phyloP scores from a whole-genome alignment of 106 monocot genomes.

The Allium fistulosum region DNA sequence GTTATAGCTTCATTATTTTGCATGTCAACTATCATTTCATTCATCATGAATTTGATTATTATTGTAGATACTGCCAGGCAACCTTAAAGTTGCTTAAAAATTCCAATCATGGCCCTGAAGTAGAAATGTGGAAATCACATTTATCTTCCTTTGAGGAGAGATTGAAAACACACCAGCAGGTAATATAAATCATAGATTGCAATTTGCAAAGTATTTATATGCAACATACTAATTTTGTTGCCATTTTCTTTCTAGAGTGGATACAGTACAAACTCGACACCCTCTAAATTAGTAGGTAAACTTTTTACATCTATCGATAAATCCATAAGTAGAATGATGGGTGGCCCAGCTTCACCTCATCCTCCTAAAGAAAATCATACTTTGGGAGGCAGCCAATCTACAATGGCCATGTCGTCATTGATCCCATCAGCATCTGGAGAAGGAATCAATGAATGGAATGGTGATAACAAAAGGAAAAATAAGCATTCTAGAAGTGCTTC shows the following conservation, averaged over 20 bases:
- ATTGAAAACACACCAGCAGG: constrained; percentile 75
- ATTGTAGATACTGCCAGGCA: constrained; percentile 82
- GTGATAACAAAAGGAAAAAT: constrained; percentile 30
- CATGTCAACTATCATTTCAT: neutral
- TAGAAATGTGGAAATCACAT: constrained; percentile 70
- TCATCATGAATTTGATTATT: neutral
- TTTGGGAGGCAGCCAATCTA: constrained; percentile 47
- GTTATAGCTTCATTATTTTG: constrained; percentile 4
- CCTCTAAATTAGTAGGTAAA: constrained; percentile 82
- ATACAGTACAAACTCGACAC: constrained; percentile 61
- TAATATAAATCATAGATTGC: constrained; percentile 5
- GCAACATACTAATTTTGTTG: neutral
- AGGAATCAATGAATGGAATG: constrained; percentile 58
- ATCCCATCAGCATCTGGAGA: constrained; percentile 79
- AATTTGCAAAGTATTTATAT: neutral
- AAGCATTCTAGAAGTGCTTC: constrained; percentile 70
- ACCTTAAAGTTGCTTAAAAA: constrained; percentile 64
- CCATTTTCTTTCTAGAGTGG: constrained; percentile 51
- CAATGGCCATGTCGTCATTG: constrained; percentile 68
- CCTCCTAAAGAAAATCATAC: constrained; percentile 42
- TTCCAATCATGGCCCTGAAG: constrained; percentile 62
- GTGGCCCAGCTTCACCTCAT: constrained; percentile 51
- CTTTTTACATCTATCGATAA: constrained; percentile 78
- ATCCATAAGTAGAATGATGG: constrained; percentile 79
- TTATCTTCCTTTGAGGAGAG: constrained; percentile 83